These are phyloP conservation scores for Incumbomyces lentus DNA, from an alignment of 2,329 filamentous ascomycete genomes.

Conservation along the genomic window DNA sequence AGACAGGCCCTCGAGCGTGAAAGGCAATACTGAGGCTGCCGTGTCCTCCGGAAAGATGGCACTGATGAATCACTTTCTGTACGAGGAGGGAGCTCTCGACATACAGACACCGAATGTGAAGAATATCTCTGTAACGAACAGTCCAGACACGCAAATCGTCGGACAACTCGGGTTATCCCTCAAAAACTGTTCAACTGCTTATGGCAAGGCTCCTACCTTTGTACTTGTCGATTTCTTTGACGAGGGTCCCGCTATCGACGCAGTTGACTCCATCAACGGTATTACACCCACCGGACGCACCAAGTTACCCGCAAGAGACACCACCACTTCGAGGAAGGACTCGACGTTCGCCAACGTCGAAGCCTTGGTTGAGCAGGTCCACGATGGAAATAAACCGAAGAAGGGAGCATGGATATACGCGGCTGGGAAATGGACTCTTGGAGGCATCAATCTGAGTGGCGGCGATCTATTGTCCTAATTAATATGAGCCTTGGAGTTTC, in stretches of 20 bases:
- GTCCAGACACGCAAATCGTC: conserved; percentile 38
- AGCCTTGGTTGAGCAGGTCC: conserved; percentile 28
- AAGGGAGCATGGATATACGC: conserved; percentile 36
- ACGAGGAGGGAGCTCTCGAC: conserved; percentile 36
- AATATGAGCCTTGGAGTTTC: neutral
- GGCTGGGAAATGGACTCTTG: conserved; percentile 34
- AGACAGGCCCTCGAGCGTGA: conserved; percentile 50
- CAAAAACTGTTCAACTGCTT: conserved; percentile 45
- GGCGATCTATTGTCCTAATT: conserved; percentile 5
- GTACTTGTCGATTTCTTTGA: conserved; percentile 74
- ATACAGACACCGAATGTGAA: conserved; percentile 53
- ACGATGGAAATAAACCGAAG: conserved; percentile 27
- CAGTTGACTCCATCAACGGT: conserved; percentile 58
- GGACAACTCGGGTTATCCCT: conserved; percentile 45
- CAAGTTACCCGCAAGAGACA: conserved; percentile 23
- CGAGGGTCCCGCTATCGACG: conserved; percentile 56
- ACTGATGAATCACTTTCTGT: conserved; percentile 70
- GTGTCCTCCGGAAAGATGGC: conserved; percentile 52
- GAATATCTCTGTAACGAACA: conserved; percentile 56
- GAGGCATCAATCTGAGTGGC: conserved; percentile 26
- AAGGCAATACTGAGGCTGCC: conserved; percentile 39
- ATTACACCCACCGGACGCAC: conserved; percentile 33
- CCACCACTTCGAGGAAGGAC: conserved; percentile 21
- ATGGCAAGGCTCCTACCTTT: conserved; percentile 53
- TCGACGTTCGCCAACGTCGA: conserved; percentile 29